Percentiles rank a stretch among this genome's conserved stretches.
phyloP scores from a whole-genome alignment of 306 rosid genomes.

The Acmispon strigosus region DNA sequence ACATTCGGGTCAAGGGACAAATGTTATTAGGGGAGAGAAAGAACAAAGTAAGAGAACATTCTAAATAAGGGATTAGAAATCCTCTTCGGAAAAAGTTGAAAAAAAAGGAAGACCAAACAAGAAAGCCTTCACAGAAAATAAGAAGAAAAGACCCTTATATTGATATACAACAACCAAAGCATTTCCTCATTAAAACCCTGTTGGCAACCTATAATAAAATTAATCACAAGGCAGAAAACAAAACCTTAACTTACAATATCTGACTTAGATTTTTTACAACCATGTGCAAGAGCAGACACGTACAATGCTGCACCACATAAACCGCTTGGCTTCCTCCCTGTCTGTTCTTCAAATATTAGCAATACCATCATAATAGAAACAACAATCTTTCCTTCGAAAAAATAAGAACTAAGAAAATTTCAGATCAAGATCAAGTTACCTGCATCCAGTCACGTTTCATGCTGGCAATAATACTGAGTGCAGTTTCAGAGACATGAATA shows the following conservation, averaged over 20 bases:
- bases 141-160: background rate
- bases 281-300: constrained; percentile 76
- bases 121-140: background rate
- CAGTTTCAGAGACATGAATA: constrained; percentile 57
- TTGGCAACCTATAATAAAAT: background rate
- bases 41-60: too few relatives aligned
- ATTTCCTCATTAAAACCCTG: background rate
- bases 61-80: too few relatives aligned
- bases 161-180: background rate
- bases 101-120: background rate
- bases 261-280: constrained; percentile 56
- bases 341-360: constrained; percentile 40
- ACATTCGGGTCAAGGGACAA: too few relatives aligned
- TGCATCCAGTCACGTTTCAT: constrained; percentile 98
- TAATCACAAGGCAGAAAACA: background rate
- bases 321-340: constrained; percentile 91
- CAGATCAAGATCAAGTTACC: constrained; percentile 36
- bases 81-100: too few relatives aligned
- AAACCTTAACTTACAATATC: constrained; percentile 64
- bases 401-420: background rate
- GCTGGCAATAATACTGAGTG: constrained; percentile 58
- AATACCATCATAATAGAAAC: background rate
- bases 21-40: too few relatives aligned
- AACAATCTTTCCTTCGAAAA: background rate
- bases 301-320: constrained; percentile 88